These are phyloP conservation scores for Claviceps sp. DNA, from an alignment of 2,329 filamentous ascomycete genomes.

Conservation along the genomic window DNA sequence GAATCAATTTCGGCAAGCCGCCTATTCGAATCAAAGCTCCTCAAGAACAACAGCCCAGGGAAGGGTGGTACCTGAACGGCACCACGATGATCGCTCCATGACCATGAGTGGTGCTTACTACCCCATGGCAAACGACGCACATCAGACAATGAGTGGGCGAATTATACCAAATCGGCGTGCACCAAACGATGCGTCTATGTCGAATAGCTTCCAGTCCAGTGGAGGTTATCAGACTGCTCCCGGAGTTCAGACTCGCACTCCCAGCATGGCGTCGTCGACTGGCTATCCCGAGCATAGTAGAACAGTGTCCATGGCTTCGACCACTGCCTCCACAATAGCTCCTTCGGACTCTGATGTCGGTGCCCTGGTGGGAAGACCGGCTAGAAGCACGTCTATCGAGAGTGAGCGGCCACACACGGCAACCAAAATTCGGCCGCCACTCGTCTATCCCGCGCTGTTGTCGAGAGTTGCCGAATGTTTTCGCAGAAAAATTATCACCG, in stretches of 20 bases:
- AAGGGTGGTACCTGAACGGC: slow-evolving; percentile 77
- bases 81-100: slow-evolving; percentile 88
- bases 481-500: slow-evolving; percentile 70
- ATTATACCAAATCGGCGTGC: slow-evolving; percentile 63
- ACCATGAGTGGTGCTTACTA: slow-evolving; percentile 70
- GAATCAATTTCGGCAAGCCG: slow-evolving; percentile 65
- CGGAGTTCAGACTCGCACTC: slow-evolving; percentile 43
- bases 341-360: slow-evolving; percentile 42
- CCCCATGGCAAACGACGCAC: slow-evolving; percentile 59
- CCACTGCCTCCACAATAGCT: slow-evolving; percentile 55
- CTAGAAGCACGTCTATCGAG: slow-evolving; percentile 41
- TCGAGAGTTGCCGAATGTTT: slow-evolving; percentile 93
- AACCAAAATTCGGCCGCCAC: slow-evolving; percentile 54
- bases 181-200: slow-evolving; percentile 25
- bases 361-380: slow-evolving; percentile 41
- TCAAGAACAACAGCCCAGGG: slow-evolving; percentile 84
- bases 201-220: slow-evolving; percentile 23
- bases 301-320: slow-evolving; percentile 90
- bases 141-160: slow-evolving; percentile 88
- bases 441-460: slow-evolving; percentile 86
- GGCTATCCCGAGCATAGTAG: slow-evolving; percentile 37
- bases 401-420: slow-evolving; percentile 43
- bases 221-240: slow-evolving; percentile 31
- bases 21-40: slow-evolving; percentile 48
- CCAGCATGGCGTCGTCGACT: slow-evolving; percentile 46